A percentile compares a stretch with the other conserved stretches of the same genome.
phyloP scores from a whole-genome alignment of 1,284 basidiomycete species.

The Meira miltonrushii region DNA sequence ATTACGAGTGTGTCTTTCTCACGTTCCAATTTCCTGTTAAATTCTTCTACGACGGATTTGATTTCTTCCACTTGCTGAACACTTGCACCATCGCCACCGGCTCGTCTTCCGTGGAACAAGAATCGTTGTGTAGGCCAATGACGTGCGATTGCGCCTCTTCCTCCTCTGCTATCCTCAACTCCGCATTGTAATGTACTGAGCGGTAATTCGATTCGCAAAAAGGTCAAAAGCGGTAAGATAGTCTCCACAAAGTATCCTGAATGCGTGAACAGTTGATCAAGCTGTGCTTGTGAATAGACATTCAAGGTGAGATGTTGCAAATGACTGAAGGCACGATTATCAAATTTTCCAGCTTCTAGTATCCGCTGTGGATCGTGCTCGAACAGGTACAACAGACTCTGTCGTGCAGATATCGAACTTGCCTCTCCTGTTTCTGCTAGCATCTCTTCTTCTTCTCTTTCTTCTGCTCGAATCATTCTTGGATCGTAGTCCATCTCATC shows the following conservation, averaged over 20 bases:
- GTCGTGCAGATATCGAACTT: too few species aligned
- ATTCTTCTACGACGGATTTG: too few species aligned
- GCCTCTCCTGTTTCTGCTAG: neutral
- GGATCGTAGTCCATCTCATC: neutral
- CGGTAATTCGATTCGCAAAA: conserved; percentile 1
- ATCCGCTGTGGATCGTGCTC: neutral
- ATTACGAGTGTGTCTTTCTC: too few species aligned
- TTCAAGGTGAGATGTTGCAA: conserved; percentile 1
- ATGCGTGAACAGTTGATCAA: neutral
- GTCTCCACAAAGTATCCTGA: neutral
- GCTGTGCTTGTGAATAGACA: neutral
- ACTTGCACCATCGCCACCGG: too few species aligned
- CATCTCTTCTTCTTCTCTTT: neutral
- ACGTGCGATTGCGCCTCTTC: too few species aligned
- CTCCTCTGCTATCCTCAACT: neutral
- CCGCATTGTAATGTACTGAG: neutral
- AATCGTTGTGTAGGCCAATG: too few species aligned
- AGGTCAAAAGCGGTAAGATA: neutral
- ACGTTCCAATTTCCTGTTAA: too few species aligned
- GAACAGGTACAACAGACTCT: neutral
- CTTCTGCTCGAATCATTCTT: neutral
- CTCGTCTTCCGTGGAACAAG: too few species aligned
- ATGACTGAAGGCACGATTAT: neutral
- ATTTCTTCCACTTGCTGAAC: too few species aligned
- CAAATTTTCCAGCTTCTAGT: too few species aligned